These are phyloP conservation scores for Taphrina communis DNA, from an alignment of 1,139 yeast genomes.

Conservation along the genomic window DNA sequence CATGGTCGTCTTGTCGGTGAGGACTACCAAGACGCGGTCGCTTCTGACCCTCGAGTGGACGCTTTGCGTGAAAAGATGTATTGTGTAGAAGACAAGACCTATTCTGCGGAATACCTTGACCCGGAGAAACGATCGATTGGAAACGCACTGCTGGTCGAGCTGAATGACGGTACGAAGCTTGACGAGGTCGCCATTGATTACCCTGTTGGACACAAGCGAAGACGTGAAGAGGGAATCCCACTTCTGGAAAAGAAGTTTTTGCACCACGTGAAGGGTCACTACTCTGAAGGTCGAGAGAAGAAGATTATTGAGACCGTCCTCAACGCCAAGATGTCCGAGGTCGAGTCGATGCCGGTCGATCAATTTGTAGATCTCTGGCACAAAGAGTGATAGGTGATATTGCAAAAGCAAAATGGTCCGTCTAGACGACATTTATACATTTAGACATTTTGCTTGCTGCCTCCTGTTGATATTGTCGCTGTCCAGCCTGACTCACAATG, in stretches of 20 bases:
- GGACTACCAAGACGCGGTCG: conserved; percentile 61
- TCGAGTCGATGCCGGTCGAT: conserved; percentile 37
- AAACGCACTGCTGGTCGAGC: conserved; percentile 59
- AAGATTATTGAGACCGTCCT: conserved; percentile 39
- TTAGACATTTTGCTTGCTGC: neutral
- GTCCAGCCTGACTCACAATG: too few species aligned
- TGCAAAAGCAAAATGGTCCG: neutral
- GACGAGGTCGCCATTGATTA: conserved; percentile 63
- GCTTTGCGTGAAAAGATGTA: conserved; percentile 61
- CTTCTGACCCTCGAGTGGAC: conserved; percentile 61
- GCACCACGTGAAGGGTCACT: conserved; percentile 37
- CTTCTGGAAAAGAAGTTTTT: conserved; percentile 57
- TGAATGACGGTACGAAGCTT: conserved; percentile 61
- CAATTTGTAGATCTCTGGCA: conserved; percentile 40
- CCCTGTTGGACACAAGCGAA: conserved; percentile 64
- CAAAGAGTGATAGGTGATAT: conserved; percentile 24
- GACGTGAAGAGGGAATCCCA: conserved; percentile 66
- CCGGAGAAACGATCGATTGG: conserved; percentile 65
- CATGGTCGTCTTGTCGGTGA: conserved; percentile 63
- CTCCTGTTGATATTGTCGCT: neutral
- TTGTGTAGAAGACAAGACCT: conserved; percentile 60
- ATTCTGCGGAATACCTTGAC: conserved; percentile 61
- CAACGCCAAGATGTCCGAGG: conserved; percentile 35
- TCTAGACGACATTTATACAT: neutral
- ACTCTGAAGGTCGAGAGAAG: conserved; percentile 40